Evolutionary conservation across 108 stramenopile species (phyloP).

Genomic region (Aureococcus anophagefferens): DNA sequence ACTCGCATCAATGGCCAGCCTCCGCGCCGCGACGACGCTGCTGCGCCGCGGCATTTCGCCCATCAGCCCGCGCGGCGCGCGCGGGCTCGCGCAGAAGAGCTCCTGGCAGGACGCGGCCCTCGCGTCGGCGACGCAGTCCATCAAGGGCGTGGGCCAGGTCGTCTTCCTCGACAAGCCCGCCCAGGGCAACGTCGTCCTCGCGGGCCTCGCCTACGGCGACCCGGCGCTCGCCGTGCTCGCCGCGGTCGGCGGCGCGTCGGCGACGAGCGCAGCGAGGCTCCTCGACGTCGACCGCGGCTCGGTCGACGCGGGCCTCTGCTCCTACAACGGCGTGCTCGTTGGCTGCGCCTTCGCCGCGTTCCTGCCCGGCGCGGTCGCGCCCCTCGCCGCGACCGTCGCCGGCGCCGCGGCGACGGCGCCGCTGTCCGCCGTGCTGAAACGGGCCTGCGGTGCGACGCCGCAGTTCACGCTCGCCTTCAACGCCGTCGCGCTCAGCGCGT

Average conservation of each 20-base stretch:
- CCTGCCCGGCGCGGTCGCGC: slow-evolving; percentile 25
- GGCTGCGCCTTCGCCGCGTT: slow-evolving; percentile 69
- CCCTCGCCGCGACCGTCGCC: not conserved
- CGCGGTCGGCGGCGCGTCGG: slow-evolving; percentile 42
- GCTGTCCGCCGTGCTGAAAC: not conserved
- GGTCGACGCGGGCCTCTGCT: slow-evolving; percentile 45
- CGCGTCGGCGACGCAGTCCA: too few relatives aligned
- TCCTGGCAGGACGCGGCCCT: too few relatives aligned
- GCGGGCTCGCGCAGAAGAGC: too few relatives aligned
- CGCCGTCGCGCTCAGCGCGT: slow-evolving; percentile 47
- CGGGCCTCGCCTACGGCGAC: slow-evolving; percentile 53
- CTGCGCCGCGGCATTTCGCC: too few relatives aligned
- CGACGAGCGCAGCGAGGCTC: slow-evolving; percentile 34
- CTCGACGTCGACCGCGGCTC: slow-evolving; percentile 38
- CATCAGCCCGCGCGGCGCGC: too few relatives aligned
- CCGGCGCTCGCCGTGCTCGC: slow-evolving; percentile 53
- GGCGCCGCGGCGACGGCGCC: not conserved
- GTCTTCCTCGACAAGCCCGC: slow-evolving; percentile 56
- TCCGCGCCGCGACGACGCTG: too few relatives aligned
- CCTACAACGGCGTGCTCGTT: slow-evolving; percentile 69
- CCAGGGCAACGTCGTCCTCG: slow-evolving; percentile 44
- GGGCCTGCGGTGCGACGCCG: slow-evolving; percentile 32
- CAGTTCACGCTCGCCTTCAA: slow-evolving; percentile 75
- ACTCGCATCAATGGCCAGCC: too few relatives aligned
- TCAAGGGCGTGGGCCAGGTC: slow-evolving; percentile 66